These are phyloP conservation scores for Ceratocystis cubensis DNA, from an alignment of 2,329 filamentous ascomycete genomes.

Conservation along the genomic window DNA sequence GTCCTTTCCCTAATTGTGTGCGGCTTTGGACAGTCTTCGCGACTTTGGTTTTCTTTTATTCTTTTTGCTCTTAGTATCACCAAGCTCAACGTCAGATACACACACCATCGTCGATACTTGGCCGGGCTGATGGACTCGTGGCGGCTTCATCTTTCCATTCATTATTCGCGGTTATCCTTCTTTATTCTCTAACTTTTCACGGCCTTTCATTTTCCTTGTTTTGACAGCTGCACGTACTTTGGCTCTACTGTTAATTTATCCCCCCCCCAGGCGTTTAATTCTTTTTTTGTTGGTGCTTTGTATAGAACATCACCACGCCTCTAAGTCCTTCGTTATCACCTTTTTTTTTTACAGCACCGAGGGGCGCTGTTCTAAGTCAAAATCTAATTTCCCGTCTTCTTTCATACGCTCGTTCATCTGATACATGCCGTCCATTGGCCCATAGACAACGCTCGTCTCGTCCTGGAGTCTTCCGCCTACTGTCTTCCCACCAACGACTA, in stretches of 20 bases:
- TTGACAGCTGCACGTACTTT: not conserved
- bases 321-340: not conserved
- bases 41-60: not conserved
- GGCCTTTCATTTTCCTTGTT: not conserved
- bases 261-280: not conserved
- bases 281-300: slow-evolving; percentile 8
- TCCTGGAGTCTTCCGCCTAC: not conserved
- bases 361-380: not conserved
- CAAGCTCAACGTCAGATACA: not conserved
- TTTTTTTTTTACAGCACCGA: not conserved
- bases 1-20: not conserved
- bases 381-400: not conserved
- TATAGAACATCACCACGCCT: not conserved
- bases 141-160: not conserved
- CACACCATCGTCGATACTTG: not conserved
- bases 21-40: not conserved
- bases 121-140: not conserved
- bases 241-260: not conserved
- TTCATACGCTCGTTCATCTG: not conserved
- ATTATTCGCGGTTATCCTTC: no score
- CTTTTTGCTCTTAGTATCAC: not conserved
- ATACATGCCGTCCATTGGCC: not conserved
- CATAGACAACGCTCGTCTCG: not conserved
- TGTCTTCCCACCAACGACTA: not conserved
- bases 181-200: slow-evolving; percentile 7